Base-by-base conservation (phyloP, 2,329 filamentous ascomycete genomes). In the Furcasterigmium sp. region DNA sequence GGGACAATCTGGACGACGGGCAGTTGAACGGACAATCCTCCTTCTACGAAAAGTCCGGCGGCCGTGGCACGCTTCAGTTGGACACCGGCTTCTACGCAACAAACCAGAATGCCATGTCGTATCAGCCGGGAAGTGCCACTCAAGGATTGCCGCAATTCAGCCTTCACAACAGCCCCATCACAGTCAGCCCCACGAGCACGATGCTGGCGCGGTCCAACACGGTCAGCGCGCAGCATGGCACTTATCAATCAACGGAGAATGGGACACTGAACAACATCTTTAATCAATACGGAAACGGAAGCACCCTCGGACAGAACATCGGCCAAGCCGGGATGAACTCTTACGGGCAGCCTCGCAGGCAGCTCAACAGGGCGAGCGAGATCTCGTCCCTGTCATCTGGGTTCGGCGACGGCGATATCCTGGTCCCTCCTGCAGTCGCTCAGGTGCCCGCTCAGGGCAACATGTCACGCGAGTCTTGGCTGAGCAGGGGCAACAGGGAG, bases 361-460 rank as follows among this genome's bases (percentile, higher is more conserved):
- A 61, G 44, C 59, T 59, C 3, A 67, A 70, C 25, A 65, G 70
- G 8, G 56, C 61, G 4, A 79, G 74, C 46, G 71, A 73, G 38
- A 53, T 80, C 25, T 82, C 80, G 0, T 83, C 79, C 0, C 63
- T 84, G 4, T 83, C 80, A 0, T 84, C 80, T 0, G 80, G 79
- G 7, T 83, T 83, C 48, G 80, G 80, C 15, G 79, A 84, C 52
- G 76, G 72, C 19, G 75, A 81, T 36, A 77, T 82, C 21, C 69
- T 78, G 25, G 58, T 75, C 20, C 67, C 48, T 6, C 46, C 46
- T 13, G 43, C 48, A 5, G 40, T 45, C 6, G 40, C 45, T 4
- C 47, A 49, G 19, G 14, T 26, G 8, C 20, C 38, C 8, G 45
- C 42, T 13, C 46, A 45, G 30, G 37, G 53, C 30, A 50, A 46